Evolutionary conservation across 2,329 filamentous ascomycete species (phyloP).

Genomic region (Fusarium haematococcum): DNA sequence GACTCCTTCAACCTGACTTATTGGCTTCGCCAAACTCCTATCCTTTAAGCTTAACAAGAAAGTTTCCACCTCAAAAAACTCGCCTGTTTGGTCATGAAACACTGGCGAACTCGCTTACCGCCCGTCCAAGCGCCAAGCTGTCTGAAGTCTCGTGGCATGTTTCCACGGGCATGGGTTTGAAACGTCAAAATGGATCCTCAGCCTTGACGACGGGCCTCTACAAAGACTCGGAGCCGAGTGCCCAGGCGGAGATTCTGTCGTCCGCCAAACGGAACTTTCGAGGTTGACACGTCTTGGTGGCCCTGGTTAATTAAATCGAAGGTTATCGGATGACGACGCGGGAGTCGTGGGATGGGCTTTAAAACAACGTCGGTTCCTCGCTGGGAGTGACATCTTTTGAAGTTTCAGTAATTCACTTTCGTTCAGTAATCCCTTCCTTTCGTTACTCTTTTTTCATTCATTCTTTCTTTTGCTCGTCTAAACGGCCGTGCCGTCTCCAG

Average conservation of each 20-base stretch:
- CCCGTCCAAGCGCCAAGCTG: constrained; percentile 7
- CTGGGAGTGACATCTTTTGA: neutral
- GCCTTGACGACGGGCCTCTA: neutral
- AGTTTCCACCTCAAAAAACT: neutral
- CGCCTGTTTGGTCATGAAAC: constrained; percentile 19
- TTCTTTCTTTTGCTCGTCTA: constrained; percentile 18
- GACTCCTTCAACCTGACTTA: neutral
- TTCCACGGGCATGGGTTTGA: constrained; percentile 12
- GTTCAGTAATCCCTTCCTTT: constrained; percentile 12
- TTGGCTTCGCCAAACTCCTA: neutral
- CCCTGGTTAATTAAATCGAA: constrained; percentile 28
- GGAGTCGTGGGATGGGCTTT: constrained; percentile 10
- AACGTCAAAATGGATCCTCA: neutral
- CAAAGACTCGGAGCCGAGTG: constrained; percentile 1
- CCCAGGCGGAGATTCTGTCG: constrained; percentile 36
- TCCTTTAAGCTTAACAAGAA: neutral
- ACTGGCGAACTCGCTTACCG: constrained; percentile 15
- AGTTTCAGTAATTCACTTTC: constrained; percentile 6
- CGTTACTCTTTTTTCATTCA: constrained; percentile 8
- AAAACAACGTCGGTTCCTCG: constrained; percentile 1
- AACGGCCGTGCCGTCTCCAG: constrained; percentile 28
- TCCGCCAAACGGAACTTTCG: constrained; percentile 35
- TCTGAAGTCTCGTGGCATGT: constrained; percentile 15
- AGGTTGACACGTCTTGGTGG: constrained; percentile 1
- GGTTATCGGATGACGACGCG: neutral